Evolutionary conservation across 2,329 filamentous ascomycete genomes (phyloP).

Genomic region (Paecilomyces variotii): DNA sequence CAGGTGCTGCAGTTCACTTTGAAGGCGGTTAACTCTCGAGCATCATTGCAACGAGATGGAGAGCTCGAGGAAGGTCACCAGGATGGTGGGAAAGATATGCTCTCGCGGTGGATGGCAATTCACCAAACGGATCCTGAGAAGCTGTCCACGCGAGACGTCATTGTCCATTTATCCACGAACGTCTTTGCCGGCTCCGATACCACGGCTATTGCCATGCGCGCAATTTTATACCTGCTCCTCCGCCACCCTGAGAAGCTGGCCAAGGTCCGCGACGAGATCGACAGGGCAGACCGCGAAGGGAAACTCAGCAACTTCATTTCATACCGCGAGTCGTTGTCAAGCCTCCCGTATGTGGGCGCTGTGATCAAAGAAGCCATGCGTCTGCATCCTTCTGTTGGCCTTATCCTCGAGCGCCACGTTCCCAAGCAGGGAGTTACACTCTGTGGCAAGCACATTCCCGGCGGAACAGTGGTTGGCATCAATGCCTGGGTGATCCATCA

Average conservation of each 20-base stretch:
- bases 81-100: constrained; percentile 19
- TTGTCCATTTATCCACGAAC: constrained; percentile 20
- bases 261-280: constrained; percentile 33
- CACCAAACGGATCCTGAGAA: constrained; percentile 19
- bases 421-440: constrained; percentile 20
- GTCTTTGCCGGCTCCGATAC: constrained; percentile 20
- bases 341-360: constrained; percentile 28
- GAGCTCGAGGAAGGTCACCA: constrained; percentile 15
- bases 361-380: constrained; percentile 31
- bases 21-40: constrained; percentile 22
- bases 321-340: constrained; percentile 15
- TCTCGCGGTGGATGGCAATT: constrained; percentile 20
- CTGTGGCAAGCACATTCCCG: constrained; percentile 22
- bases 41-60: constrained; percentile 16
- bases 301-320: constrained; percentile 14
- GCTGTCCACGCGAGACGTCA: constrained; percentile 20
- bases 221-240: constrained; percentile 33
- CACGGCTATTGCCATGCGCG: constrained; percentile 32
- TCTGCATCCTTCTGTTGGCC: constrained; percentile 26
- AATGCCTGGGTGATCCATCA: constrained; percentile 13
- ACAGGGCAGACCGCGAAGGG: constrained; percentile 16
- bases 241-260: constrained; percentile 20
- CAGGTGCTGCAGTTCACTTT: constrained; percentile 23
- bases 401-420: constrained; percentile 28
- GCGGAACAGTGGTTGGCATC: constrained; percentile 32